Evolutionary conservation across 257 asterid species (phyloP), one percentile per base, ranked within the genome.

Genomic region (Forsythia viridissima): DNA sequence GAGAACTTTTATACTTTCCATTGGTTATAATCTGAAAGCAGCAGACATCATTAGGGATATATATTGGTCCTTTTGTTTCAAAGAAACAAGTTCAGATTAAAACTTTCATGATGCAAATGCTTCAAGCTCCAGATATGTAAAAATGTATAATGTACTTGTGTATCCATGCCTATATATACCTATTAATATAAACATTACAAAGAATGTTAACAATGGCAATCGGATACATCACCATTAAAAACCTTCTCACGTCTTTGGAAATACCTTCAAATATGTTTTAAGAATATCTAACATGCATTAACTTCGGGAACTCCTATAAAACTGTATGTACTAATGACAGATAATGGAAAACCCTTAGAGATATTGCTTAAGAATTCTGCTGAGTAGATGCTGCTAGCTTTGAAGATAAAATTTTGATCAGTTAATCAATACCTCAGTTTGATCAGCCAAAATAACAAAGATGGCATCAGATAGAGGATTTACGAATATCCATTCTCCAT

Each of bases 381-480:
- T 30, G 34, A 30, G 34, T 30, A 30, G 1, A 30, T 30, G 34
- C 2, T 30, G 34, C 34, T 30, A 30, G 34, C 34, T 30, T 30
- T 3, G 39, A 8, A 44, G 24, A 24, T 30, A 37, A 13, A 6
- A 24, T 55, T 43, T 24, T 18, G 66, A 13, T 16, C 44, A 68
- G 21, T 18, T 12, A 68, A 75, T 13, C 20, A 72, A 61, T 90
- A 94, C 99, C 98, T 95, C 98, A 63, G 97, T 88, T 86, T 95
- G 99, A 85, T 95, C 98, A 1, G 96, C 93, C 88, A 95, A 86
- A 85, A 95, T 84, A 69, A 95, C 97, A 1, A 92, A 74, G 72
- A 95, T 86, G 73, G 94, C 98, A 85, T 91, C 90, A 20, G 77
- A 36, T 72, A 86, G 41, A 2, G 99, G 96, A 73, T 81, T 85